A percentile compares a stretch with the other conserved stretches of the same genome.
Evolutionary conservation across 805 yeast species (phyloP).

Genomic region (Saccharomycopsis fodiens): DNA sequence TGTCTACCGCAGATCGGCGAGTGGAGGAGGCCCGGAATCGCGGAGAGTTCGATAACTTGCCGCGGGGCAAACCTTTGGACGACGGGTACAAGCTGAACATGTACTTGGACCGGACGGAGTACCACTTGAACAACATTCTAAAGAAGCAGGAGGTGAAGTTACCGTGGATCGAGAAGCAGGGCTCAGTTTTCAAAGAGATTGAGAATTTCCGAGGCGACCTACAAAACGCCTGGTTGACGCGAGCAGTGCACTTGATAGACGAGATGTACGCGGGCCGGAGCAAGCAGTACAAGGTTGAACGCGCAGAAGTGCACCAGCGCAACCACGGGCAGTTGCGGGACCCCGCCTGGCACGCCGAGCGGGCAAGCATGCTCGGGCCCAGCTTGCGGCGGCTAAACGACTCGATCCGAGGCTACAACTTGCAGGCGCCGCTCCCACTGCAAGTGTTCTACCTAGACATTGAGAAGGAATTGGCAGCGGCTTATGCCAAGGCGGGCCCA

Average conservation of each 20-base stretch:
- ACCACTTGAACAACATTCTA: slow-evolving; percentile 70
- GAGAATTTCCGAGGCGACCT: slow-evolving; percentile 39
- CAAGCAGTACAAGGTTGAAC: slow-evolving; percentile 21
- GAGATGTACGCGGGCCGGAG: slow-evolving; percentile 20
- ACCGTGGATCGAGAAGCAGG: slow-evolving; percentile 84
- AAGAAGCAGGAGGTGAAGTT: slow-evolving; percentile 73
- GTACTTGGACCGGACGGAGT: slow-evolving; percentile 61
- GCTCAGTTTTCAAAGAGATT: slow-evolving; percentile 43
- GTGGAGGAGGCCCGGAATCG: slow-evolving; percentile 67
- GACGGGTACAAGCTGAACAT: slow-evolving; percentile 39
- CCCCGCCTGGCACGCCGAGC: slow-evolving; percentile 32
- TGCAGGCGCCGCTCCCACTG: slow-evolving; percentile 57
- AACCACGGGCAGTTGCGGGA: slow-evolving; percentile 9
- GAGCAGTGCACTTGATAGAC: slow-evolving; percentile 26
- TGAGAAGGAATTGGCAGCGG: slow-evolving; percentile 36
- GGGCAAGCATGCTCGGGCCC: slow-evolving; percentile 27
- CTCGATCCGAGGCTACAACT: slow-evolving; percentile 47
- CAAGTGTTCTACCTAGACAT: slow-evolving; percentile 44
- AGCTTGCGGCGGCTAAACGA: slow-evolving; percentile 38
- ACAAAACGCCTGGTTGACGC: slow-evolving; percentile 32
- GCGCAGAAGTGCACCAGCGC: slow-evolving; percentile 1
- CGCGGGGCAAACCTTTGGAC: slow-evolving; percentile 53
- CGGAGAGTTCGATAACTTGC: slow-evolving; percentile 58
- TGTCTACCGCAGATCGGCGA: slow-evolving; percentile 63
- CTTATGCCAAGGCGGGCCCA: slow-evolving; percentile 29